Conservation (phyloP, 1,284 basidiomycete genomes). For the Chondrostereum purpureum region DNA sequence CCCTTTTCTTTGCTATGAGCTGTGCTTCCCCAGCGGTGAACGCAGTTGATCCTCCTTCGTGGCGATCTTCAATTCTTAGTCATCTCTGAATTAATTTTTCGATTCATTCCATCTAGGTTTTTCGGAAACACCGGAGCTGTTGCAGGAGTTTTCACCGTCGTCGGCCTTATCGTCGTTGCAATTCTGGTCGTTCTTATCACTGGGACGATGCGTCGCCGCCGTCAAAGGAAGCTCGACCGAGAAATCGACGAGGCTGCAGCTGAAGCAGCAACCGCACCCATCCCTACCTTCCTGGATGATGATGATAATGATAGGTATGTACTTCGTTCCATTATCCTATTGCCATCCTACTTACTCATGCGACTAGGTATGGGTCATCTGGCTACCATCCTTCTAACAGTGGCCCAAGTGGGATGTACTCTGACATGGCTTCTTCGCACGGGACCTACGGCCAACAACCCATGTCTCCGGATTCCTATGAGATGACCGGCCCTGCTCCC, state of each 20-base stretch:
- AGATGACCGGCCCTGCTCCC: conserved; percentile 46
- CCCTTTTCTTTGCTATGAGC: neutral
- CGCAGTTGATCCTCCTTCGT: neutral
- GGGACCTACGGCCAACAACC: conserved; percentile 55
- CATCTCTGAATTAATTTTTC: neutral
- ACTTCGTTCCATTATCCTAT: conserved; percentile 18
- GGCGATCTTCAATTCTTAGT: neutral
- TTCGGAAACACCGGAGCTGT: conserved; percentile 66
- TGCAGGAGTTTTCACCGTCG: conserved; percentile 62
- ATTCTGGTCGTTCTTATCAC: conserved; percentile 46
- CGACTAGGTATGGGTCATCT: conserved; percentile 17
- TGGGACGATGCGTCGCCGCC: conserved; percentile 50
- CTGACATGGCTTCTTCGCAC: conserved; percentile 47
- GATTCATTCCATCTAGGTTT: conserved; percentile 40
- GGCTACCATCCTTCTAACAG: conserved; percentile 9
- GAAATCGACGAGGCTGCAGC: conserved; percentile 63
- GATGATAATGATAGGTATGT: conserved; percentile 35
- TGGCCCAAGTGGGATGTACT: conserved; percentile 31
- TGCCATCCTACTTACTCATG: conserved; percentile 23
- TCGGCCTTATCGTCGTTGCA: conserved; percentile 50
- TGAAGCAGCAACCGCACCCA: conserved; percentile 42
- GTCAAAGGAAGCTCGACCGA: conserved; percentile 57
- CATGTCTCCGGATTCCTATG: conserved; percentile 32
- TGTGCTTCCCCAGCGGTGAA: neutral
- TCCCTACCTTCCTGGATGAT: conserved; percentile 47